Base-by-base conservation (phyloP, 2,329 filamentous ascomycete genomes). In the Grosmannia huntii region DNA sequence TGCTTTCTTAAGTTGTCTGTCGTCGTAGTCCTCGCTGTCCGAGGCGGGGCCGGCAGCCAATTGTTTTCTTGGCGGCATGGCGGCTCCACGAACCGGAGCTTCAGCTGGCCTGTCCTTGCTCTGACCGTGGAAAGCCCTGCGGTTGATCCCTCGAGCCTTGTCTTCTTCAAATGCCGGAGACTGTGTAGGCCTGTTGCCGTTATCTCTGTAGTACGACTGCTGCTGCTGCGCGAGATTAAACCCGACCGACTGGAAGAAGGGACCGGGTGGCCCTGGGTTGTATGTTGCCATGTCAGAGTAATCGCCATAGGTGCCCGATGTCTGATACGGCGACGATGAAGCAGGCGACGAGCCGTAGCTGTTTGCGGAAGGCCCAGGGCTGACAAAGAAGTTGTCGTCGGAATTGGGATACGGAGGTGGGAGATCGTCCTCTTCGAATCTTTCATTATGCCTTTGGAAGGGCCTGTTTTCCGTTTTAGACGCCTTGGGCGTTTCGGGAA, bases 201-300 rank as follows among this genome's bases (percentile, higher is more conserved):
- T 19, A 6, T 50, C 41, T 5, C 23, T 23, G 33, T 27, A 51
- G 51, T 54, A 57, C 1, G 27, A 9, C 27, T 46, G 51, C 51
- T 53, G 56, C 27, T 46, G 51, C 51, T 53, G 56, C 50, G 49
- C 36, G n/a, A 41, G 38, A 23, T 57, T 49, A n/a, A 54, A 57
- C 5, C 41, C 51, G 9, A 14, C 36, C 10, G 50, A 51, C 27
- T 28, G 41, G 27, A 54, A 57, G 31, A 53, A 48, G 41, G 50
- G 6, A 3, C 50, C 50, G n/a, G 38, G 19, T 4, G 51, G 50
- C 3, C n/a, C 48, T 16, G 33, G 51, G 12, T 38, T 10, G 25
- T 57, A 57, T 11, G 48, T 38, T 6, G 41, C 41, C 50, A 49
- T 54, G n/a, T 16, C 27, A 14, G 56, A 19, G 12, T 53, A 54